Percentiles rank a stretch among this genome's conserved stretches.
These are phyloP conservation scores for Eurotiales sp. DNA, from an alignment of 2,329 filamentous ascomycete genomes.

Conservation along the genomic window DNA sequence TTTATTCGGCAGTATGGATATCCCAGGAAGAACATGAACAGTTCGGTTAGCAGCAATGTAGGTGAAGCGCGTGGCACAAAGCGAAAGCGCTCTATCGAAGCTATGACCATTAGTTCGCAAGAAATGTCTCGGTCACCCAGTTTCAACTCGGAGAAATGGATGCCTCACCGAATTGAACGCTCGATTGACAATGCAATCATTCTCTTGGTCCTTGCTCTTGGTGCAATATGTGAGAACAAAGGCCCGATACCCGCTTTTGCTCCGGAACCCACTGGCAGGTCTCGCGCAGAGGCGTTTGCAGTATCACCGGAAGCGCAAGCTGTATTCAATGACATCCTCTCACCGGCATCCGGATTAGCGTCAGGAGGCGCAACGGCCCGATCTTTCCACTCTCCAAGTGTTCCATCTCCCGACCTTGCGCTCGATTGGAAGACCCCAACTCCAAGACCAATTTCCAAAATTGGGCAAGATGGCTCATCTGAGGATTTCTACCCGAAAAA, in stretches of 20 bases:
- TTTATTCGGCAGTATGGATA: conserved; percentile 50
- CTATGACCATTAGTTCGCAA: conserved; percentile 22
- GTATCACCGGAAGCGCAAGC: conserved; percentile 20
- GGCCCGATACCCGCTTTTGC: conserved; percentile 53
- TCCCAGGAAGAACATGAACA: conserved; percentile 17
- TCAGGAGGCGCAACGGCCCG: conserved; percentile 19
- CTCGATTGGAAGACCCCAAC: conserved; percentile 15
- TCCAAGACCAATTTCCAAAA: conserved; percentile 15
- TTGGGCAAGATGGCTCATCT: conserved; percentile 16
- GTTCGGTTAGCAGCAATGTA: too few relatives aligned
- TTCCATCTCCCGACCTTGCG: conserved; percentile 18
- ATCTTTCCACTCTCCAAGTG: conserved; percentile 20
- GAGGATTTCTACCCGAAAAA: conserved; percentile 51
- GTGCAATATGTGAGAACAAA: conserved; percentile 67
- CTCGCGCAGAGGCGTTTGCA: not conserved
- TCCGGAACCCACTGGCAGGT: conserved; percentile 20
- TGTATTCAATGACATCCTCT: conserved; percentile 21
- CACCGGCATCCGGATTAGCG: conserved; percentile 16
- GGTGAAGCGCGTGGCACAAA: conserved; percentile 28
- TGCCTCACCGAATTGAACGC: conserved; percentile 39
- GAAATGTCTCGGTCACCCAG: conserved; percentile 22
- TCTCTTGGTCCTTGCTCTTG: conserved; percentile 77
- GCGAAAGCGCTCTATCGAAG: conserved; percentile 37
- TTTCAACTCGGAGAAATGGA: conserved; percentile 13
- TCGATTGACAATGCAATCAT: conserved; percentile 79